Evolutionary conservation across 371 early-diverging fungal species (phyloP), one percentile per base, ranked within the genome.

Genomic region (Coemansia sp.): DNA sequence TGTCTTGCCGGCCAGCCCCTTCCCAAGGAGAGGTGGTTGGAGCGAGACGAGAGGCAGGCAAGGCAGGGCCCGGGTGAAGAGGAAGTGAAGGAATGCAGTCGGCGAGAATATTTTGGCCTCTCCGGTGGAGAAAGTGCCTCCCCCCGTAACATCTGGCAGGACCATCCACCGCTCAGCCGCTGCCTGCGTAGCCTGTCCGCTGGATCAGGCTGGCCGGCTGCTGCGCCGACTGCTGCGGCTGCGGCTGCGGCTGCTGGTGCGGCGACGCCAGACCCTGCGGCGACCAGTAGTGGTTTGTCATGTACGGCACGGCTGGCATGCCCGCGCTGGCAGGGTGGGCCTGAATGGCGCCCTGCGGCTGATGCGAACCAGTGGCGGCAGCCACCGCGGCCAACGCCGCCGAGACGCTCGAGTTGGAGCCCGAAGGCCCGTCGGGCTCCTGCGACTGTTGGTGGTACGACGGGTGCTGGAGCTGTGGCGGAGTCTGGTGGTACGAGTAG

Each of bases 231-330:
- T 43, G 63, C 14, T 55, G 60, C 57, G 63, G 66, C 10, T 47
- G 54, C 39, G 38, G 36, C n/a, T 20, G 61, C 47, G 49, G 39
- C 39, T 65, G 65, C 43, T 55, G 57, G 47, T 72, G 72, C 6
- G 74, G 74, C 31, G 72, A 71, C 8, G 72, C 60, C n/a, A 71
- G 45, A 30, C 66, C 53, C 12, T 57, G 58, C 14, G 51, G 65
- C 2, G 45, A 31, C 74, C 74, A 72, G 61, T 72, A 67, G 33
- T 63, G 64, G 63, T 56, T 59, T 16, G 68, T 52, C 72, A 68
- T 63, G 40, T 68, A 68, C 36, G 68, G 56, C 26, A 57, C 57
- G n/a, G 69, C 60, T 4, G 57, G 42, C 39, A 60, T 43, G 47
- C 57, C 43, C 7, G 39, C 51, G 11, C 16, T 36, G 12, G 36